These are phyloP conservation scores for Cudoniella acicularis DNA, from an alignment of 495 filamentous ascomycete species.

Conservation along the genomic window DNA sequence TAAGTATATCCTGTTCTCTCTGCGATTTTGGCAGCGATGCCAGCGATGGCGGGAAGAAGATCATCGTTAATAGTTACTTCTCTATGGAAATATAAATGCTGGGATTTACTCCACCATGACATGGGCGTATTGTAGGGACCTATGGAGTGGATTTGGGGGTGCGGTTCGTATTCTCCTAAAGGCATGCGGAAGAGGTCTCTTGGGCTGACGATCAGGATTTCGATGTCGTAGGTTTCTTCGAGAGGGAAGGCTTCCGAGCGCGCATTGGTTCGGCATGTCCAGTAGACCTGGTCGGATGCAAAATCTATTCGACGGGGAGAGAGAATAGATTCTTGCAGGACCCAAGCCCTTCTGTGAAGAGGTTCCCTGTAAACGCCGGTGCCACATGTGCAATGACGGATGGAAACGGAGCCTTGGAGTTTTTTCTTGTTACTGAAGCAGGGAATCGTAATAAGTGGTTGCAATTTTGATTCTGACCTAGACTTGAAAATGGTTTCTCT, in stretches of 20 bases:
- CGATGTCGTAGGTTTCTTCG: not conserved
- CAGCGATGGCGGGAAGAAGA: not conserved
- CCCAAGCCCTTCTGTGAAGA: constrained; percentile 13
- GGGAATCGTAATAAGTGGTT: not conserved
- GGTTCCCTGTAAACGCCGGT: not conserved
- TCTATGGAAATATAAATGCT: not conserved
- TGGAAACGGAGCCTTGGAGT: not conserved
- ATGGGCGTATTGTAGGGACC: not conserved
- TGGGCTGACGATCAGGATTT: not conserved
- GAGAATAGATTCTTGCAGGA: constrained; percentile 7
- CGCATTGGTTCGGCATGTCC: not conserved
- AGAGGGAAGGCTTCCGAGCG: not conserved
- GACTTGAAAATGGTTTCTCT: not conserved
- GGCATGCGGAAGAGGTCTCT: not conserved
- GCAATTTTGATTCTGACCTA: not conserved
- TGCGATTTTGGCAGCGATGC: not conserved
- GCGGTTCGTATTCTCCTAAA: not conserved
- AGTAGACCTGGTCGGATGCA: not conserved
- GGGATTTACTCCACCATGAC: not conserved
- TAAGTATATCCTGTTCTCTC: not conserved
- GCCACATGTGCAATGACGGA: not conserved
- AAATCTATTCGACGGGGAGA: constrained; percentile 11
- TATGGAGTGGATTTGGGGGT: not conserved
- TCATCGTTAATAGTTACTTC: not conserved
- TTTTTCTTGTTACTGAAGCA: not conserved